These are phyloP conservation scores for Ascochyta viciae-villosae DNA, from an alignment of 2,329 filamentous ascomycete genomes.

Conservation along the genomic window DNA sequence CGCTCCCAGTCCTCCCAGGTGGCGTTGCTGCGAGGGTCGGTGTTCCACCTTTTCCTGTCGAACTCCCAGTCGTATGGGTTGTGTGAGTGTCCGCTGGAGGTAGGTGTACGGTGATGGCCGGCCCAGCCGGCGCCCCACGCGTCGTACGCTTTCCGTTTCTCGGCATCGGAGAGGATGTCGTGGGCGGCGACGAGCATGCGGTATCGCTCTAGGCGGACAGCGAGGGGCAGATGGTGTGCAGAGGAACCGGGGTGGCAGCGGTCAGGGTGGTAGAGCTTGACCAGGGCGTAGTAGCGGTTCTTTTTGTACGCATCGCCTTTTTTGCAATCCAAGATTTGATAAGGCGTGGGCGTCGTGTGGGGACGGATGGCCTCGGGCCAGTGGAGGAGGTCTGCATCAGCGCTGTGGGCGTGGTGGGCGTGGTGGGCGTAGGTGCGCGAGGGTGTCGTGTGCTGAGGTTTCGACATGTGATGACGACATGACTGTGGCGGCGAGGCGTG, in stretches of 20 bases:
- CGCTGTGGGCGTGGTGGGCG: slow-evolving; percentile 30
- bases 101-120: slow-evolving; percentile 34
- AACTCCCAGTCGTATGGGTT: slow-evolving; percentile 34
- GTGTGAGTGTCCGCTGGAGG: slow-evolving; percentile 19
- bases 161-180: slow-evolving; percentile 81
- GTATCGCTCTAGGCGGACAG: slow-evolving; percentile 83
- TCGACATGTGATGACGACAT: slow-evolving; percentile 49
- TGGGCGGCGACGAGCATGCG: slow-evolving; percentile 87
- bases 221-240: slow-evolving; percentile 58
- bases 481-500: slow-evolving; percentile 43
- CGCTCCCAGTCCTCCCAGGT: slow-evolving; percentile 98
- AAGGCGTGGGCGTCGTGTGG: slow-evolving; percentile 72
- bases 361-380: slow-evolving; percentile 48
- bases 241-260: slow-evolving; percentile 52
- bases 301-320: slow-evolving; percentile 78
- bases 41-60: slow-evolving; percentile 42
- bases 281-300: slow-evolving; percentile 83
- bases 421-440: slow-evolving; percentile 41
- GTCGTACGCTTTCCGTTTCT: slow-evolving; percentile 83
- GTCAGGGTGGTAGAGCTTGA: slow-evolving; percentile 96
- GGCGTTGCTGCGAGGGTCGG: slow-evolving; percentile 71
- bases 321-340: slow-evolving; percentile 79
- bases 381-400: slow-evolving; percentile 31
- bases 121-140: slow-evolving; percentile 81
- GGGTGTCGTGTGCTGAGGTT: slow-evolving; percentile 26